Conservation (phyloP, 2,329 filamentous ascomycete species). For the Colletotrichum sublineola region DNA sequence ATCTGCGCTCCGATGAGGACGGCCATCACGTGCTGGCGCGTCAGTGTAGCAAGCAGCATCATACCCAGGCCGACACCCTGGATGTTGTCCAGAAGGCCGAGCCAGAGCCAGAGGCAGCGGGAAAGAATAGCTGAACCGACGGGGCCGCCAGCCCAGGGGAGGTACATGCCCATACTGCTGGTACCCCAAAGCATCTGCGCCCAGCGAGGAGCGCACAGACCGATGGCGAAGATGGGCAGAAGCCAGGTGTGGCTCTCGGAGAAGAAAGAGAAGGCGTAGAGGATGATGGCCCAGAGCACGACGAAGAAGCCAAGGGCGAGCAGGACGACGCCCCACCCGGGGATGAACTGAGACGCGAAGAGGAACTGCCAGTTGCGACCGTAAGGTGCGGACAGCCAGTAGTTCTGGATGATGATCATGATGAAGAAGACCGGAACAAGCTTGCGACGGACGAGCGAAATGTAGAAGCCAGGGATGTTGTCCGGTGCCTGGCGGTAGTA, state of each 20-base stretch:
- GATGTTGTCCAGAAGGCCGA: constrained; percentile 74
- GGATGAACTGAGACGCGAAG: constrained; percentile 68
- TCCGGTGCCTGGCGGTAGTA: constrained; percentile 76
- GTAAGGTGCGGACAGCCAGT: constrained; percentile 75
- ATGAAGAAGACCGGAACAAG: constrained; percentile 77
- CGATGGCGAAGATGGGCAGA: constrained; percentile 75
- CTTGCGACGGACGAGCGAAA: constrained; percentile 71
- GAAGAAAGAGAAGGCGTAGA: constrained; percentile 66
- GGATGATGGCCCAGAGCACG: constrained; percentile 66
- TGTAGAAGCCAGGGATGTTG: constrained; percentile 75
- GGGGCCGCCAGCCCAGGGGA: constrained; percentile 71
- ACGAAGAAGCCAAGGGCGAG: constrained; percentile 69
- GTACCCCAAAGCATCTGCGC: constrained; percentile 77
- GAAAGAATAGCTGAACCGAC: constrained; percentile 66
- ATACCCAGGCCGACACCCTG: constrained; percentile 78
- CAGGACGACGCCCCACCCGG: constrained; percentile 68
- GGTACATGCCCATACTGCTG: constrained; percentile 69
- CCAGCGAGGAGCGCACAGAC: constrained; percentile 75
- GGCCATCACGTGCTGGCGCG: constrained; percentile 74
- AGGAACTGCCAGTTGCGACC: constrained; percentile 77
- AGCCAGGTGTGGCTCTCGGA: constrained; percentile 75
- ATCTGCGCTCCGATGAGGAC: constrained; percentile 73
- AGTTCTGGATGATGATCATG: constrained; percentile 74
- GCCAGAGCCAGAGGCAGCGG: constrained; percentile 72
- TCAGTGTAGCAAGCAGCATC: constrained; percentile 75